Percentiles rank a stretch among this genome's conserved stretches.
Evolutionary conservation across 345 rosid species (phyloP).

Genomic region (Citrus medica): DNA sequence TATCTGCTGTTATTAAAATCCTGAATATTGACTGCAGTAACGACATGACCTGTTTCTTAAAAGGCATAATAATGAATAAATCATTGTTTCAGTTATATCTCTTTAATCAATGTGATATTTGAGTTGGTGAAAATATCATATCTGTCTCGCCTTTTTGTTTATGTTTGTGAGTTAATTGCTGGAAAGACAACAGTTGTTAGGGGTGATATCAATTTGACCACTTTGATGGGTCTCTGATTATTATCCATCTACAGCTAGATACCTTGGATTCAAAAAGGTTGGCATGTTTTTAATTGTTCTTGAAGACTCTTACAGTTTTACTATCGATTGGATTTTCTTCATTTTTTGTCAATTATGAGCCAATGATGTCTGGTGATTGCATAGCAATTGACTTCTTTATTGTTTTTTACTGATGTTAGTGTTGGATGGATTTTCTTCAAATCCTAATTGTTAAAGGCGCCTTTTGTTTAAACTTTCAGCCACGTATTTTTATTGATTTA

Average conservation of each 20-base stretch:
- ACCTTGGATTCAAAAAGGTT: background rate
- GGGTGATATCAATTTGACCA: too few relatives aligned
- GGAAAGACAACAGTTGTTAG: background rate
- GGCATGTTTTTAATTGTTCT: background rate
- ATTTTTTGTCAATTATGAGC: background rate
- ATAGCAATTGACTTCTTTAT: background rate
- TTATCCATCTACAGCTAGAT: background rate
- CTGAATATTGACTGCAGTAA: background rate
- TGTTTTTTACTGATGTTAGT: background rate
- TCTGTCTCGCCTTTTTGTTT: background rate
- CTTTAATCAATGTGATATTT: background rate
- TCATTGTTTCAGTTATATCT: background rate
- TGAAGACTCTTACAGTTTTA: background rate
- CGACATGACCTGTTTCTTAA: background rate
- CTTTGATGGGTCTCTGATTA: background rate
- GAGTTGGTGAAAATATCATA: too few relatives aligned
- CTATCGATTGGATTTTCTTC: background rate
- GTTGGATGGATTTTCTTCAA: background rate
- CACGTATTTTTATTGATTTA: background rate
- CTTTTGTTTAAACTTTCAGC: background rate
- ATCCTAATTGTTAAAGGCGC: background rate
- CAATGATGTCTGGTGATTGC: background rate
- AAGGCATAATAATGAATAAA: background rate
- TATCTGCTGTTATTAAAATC: background rate
- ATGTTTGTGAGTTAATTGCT: background rate